Evolutionary conservation across 1,139 yeast species (phyloP), one percentile per base, ranked within the genome.

Genomic region (Kodamaea alishanica): DNA sequence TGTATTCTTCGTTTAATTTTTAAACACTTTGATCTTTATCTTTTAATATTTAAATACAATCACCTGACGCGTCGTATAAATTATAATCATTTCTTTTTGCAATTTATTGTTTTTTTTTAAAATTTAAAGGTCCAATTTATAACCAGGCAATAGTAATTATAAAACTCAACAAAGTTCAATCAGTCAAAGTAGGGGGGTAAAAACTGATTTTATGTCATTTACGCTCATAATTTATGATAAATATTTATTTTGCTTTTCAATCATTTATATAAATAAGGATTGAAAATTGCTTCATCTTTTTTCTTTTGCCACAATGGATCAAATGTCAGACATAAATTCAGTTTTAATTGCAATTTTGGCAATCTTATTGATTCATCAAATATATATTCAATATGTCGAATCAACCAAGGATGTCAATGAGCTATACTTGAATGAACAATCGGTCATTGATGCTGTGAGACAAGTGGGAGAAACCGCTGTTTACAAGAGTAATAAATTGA

Each of bases 401-500:
- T 47, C 53, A 23, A 52, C 63, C 25, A 64, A 69, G 40, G 87
- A 81, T 47, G 74, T 80, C 24, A 75, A 75, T 40, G 77, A 75
- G 31, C 56, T 76, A 20, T 83, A 82, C n/a, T 60, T 84, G 31
- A 57, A 61, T 29, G 75, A 77, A 46, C 92, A 84, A 56, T 70
- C 87, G 3, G 64, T 71, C 15, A 59, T 78, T 15, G 76, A 80
- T 2, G 63, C 78, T 7, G 80, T 84, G 0, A 62, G 90, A 28
- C 67, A 74, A 34, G 61, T 64, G 20, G 60, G 70, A 33, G 88
- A 84, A 54, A 76, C 86, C 24, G 84, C 89, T 1, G 63, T 79
- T 9, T 77, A 83, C 54, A 73, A 84, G 47, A 79, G 84, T 34
- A 77, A 75, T 38, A 76, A 81, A 51, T 71, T 81, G 15, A 86